Base-by-base conservation (phyloP, 768 basidiomycete genomes). In the Boletus coccyginus region DNA sequence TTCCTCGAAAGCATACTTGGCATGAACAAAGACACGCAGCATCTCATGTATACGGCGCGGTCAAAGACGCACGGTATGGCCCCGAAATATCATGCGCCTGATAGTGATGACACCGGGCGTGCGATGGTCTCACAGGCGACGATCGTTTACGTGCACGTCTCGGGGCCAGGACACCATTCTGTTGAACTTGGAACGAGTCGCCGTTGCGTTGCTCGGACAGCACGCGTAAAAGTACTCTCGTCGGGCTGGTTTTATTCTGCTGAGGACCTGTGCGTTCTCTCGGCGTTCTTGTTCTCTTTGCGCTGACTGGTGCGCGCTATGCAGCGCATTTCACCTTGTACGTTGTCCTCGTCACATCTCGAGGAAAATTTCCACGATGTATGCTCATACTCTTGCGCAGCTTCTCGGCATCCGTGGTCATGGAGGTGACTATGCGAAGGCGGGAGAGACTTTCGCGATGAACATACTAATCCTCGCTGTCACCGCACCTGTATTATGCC, bases 161-260 rank as follows among this genome's bases (percentile, higher is more conserved):
- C 84, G 49, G 73, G 76, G n/a, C 35, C 74, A 78, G 56, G 72
- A 79, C 3, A 73, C 83, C 65, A 60, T 85, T 49, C 70, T 85
- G 46, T 64, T 86, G 44, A 83, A 79, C 68, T 75, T 74, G 62
- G 63, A 77, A 56, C 69, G 78, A 58, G 76, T 72, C 13, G 38
- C 16, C 16, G 17, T n/a, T 39, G 38, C n/a, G 4, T 40, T 40
- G 39, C 39, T 40, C 39, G 39, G n/a, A 40, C n/a, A 3, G n/a
- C 39, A n/a, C 39, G n/a, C 39, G 8, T 8, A n/a, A 40, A 40
- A 17, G 10, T 40, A 40, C 39, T 40, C 39, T n/a, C 17, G n/a
- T 40, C 39, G 39, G 1, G 17, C 39, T n/a, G 39, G n/a, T n/a
- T n/a, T 1, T 40, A 8, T n/a, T 13, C 13, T 14, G 35, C 4